Conservation (phyloP, 2,329 filamentous ascomycete genomes). For the Fusarium denticulatum region DNA sequence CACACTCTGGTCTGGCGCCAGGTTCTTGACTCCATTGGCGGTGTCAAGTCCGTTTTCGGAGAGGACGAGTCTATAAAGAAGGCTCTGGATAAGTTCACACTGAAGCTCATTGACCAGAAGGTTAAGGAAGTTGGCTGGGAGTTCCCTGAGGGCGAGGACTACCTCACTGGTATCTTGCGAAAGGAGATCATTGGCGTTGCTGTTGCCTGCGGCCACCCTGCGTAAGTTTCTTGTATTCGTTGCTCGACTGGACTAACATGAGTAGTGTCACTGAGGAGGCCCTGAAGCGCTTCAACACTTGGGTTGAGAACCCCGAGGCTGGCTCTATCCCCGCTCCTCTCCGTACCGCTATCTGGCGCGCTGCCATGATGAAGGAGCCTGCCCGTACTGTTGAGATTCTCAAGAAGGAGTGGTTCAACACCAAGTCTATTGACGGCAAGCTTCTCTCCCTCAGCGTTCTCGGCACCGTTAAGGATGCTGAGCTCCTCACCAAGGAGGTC, state of each 20-base stretch:
- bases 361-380: slow-evolving; percentile 76
- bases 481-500: slow-evolving; percentile 73
- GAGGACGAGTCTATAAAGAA: slow-evolving; percentile 76
- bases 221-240: slow-evolving; percentile 58
- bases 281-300: slow-evolving; percentile 81
- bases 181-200: slow-evolving; percentile 82
- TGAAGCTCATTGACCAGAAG: slow-evolving; percentile 79
- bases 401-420: slow-evolving; percentile 85
- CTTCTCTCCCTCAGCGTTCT: slow-evolving; percentile 83
- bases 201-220: slow-evolving; percentile 78
- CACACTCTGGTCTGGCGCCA: slow-evolving; percentile 93
- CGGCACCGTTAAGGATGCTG: slow-evolving; percentile 74
- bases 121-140: slow-evolving; percentile 88
- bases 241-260: slow-evolving; percentile 33
- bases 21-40: slow-evolving; percentile 78
- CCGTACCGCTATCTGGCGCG: slow-evolving; percentile 81
- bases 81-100: slow-evolving; percentile 80
- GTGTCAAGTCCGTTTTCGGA: slow-evolving; percentile 85
- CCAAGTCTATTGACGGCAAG: slow-evolving; percentile 88
- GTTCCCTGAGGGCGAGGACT: slow-evolving; percentile 80
- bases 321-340: slow-evolving; percentile 83
- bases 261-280: slow-evolving; percentile 76
- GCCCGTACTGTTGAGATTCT: slow-evolving; percentile 76
- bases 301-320: slow-evolving; percentile 73
- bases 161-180: slow-evolving; percentile 82